Evolutionary conservation across 2,329 filamentous ascomycete genomes (phyloP).

Genomic region (Fusarium tjaetaba): DNA sequence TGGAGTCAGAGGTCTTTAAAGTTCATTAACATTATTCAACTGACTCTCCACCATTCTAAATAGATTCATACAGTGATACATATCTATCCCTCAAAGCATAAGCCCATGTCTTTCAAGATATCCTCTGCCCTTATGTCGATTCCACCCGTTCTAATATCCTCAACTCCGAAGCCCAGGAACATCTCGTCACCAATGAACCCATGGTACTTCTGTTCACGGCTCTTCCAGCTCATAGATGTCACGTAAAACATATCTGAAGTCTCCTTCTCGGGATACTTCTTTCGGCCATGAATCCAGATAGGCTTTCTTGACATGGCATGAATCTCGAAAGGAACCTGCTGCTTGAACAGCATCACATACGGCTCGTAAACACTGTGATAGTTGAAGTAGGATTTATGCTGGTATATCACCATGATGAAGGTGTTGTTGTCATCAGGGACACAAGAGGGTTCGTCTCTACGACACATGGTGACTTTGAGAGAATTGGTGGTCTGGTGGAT

Average conservation of each 20-base stretch:
- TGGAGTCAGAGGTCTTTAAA: background rate
- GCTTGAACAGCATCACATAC: slow-evolving; percentile 62
- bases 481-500: slow-evolving; percentile 71
- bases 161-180: slow-evolving; percentile 65
- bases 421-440: slow-evolving; percentile 57
- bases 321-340: slow-evolving; percentile 59
- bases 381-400: slow-evolving; percentile 61
- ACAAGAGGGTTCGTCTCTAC: slow-evolving; percentile 57
- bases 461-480: slow-evolving; percentile 64
- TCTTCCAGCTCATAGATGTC: slow-evolving; percentile 66
- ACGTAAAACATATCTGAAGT: slow-evolving; percentile 67
- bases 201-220: slow-evolving; percentile 58
- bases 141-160: slow-evolving; percentile 58
- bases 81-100: slow-evolving; percentile 35
- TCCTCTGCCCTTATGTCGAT: slow-evolving; percentile 64
- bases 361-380: slow-evolving; percentile 66
- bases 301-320: slow-evolving; percentile 61
- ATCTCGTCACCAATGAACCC: slow-evolving; percentile 66
- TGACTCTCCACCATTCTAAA: background rate
- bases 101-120: slow-evolving; percentile 53
- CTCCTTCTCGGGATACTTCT: slow-evolving; percentile 41
- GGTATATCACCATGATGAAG: slow-evolving; percentile 64
- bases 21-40: background rate
- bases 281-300: slow-evolving; percentile 65
- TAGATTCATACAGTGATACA: background rate